Percentiles rank a stretch among this genome's conserved stretches.
Conservation (phyloP, 768 basidiomycete genomes). For the Boletellus emodensis region DNA sequence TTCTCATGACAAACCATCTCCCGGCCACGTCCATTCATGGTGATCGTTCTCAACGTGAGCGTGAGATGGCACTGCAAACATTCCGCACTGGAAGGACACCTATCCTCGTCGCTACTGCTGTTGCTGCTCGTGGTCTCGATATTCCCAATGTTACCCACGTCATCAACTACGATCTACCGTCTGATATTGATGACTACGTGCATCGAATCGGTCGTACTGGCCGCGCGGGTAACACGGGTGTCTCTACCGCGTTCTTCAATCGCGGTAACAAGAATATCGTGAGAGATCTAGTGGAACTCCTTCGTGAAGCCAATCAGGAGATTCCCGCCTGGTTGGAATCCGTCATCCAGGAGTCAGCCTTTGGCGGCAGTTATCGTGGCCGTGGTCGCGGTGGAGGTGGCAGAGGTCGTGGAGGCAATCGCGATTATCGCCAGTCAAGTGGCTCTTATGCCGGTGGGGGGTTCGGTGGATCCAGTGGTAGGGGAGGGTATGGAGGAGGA, state of each 20-base stretch:
- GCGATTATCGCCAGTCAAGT: conserved; percentile 32
- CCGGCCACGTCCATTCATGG: conserved; percentile 97
- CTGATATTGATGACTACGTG: conserved; percentile 98
- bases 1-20: conserved; percentile 77
- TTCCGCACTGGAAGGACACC: conserved; percentile 96
- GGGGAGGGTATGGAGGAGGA: conserved; percentile 42
- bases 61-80: conserved; percentile 90
- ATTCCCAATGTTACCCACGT: conserved; percentile 99
- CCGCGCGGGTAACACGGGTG: conserved; percentile 97
- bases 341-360: conserved; percentile 76
- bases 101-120: conserved; percentile 95
- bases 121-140: conserved; percentile 97
- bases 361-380: conserved; percentile 54
- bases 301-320: conserved; percentile 95
- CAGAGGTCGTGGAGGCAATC: conserved; percentile 34
- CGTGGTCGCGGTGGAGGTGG: conserved; percentile 51
- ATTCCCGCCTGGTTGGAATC: conserved; percentile 89
- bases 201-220: conserved; percentile 98
- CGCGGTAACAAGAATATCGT: conserved; percentile 91
- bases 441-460: conserved; percentile 31
- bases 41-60: conserved; percentile 95
- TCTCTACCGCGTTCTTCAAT: conserved; percentile 94
- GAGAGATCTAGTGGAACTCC: conserved; percentile 85
- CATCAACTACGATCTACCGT: conserved; percentile 95
- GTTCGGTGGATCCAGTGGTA: conserved; percentile 28